Conservation (phyloP, 2,329 filamentous ascomycete species). For the Didymella keratinophila region DNA sequence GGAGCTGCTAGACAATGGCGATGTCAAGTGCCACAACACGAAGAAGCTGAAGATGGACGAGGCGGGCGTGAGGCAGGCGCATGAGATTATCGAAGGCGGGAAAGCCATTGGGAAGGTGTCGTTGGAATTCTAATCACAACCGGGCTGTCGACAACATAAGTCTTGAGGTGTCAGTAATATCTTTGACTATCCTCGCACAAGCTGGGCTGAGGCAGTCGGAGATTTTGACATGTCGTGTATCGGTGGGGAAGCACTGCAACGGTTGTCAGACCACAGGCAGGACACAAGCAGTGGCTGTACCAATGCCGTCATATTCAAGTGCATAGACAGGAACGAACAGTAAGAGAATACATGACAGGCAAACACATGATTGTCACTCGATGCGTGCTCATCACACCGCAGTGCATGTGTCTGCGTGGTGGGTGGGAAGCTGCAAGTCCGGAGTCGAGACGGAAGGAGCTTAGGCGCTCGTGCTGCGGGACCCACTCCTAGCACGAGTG, state of each 20-base stretch:
- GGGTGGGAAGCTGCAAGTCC: background rate
- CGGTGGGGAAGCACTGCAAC: background rate
- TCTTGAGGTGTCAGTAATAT: too few relatives aligned
- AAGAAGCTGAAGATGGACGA: background rate
- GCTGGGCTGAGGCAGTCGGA: too few relatives aligned
- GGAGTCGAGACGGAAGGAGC: constrained; percentile 5
- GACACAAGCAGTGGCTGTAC: background rate
- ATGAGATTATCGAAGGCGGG: background rate
- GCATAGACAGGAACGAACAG: background rate
- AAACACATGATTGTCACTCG: constrained; percentile 30
- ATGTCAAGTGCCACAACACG: background rate
- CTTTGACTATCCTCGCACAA: too few relatives aligned
- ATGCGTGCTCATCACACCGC: constrained; percentile 29
- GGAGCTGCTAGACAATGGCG: background rate
- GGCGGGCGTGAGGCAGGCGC: background rate
- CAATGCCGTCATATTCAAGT: background rate
- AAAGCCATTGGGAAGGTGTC: background rate
- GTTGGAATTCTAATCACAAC: background rate
- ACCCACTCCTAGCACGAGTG: background rate
- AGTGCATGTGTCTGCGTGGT: constrained; percentile 16
- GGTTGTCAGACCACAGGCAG: background rate
- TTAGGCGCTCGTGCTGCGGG: constrained; percentile 2
- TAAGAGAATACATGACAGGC: background rate
- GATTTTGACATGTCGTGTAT: too few relatives aligned
- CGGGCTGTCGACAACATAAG: too few relatives aligned